Evolutionary conservation across 768 basidiomycete species (phyloP).

Genomic region (Trametes meyenii): DNA sequence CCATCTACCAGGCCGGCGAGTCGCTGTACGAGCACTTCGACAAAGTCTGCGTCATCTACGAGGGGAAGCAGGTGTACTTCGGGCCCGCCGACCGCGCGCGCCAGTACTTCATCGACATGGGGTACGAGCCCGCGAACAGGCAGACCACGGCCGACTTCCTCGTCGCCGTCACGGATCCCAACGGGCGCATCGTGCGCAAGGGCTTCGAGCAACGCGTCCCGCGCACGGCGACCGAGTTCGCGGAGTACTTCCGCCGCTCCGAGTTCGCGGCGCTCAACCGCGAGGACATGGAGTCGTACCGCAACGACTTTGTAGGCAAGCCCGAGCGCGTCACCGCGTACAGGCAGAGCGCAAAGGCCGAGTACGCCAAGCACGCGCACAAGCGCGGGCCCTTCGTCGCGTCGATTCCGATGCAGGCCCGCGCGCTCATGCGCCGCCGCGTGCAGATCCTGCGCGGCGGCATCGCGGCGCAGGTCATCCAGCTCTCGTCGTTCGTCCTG

Average conservation of each 20-base stretch:
- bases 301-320: conserved; percentile 46
- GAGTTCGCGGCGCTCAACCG: conserved; percentile 44
- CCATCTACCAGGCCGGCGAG: conserved; percentile 85
- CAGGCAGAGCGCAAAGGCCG: conserved; percentile 48
- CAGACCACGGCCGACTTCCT: conserved; percentile 67
- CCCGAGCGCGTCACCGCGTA: conserved; percentile 47
- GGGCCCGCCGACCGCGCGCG: conserved; percentile 67
- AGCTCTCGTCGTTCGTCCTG: conserved; percentile 48
- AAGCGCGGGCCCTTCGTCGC: conserved; percentile 42
- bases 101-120: conserved; percentile 74
- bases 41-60: conserved; percentile 80
- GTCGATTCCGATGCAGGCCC: conserved; percentile 39
- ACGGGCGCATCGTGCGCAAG: conserved; percentile 52
- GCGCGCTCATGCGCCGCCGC: conserved; percentile 40
- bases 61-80: conserved; percentile 74
- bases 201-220: conserved; percentile 47
- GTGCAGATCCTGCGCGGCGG: conserved; percentile 40
- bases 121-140: conserved; percentile 54
- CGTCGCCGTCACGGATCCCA: conserved; percentile 61
- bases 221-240: conserved; percentile 61
- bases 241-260: conserved; percentile 38
- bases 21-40: conserved; percentile 67
- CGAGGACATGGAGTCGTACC: conserved; percentile 50
- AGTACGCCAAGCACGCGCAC: conserved; percentile 51
- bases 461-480: conserved; percentile 32